These are phyloP conservation scores for Silene conica DNA, from an alignment of 148 eudicot genomes.

Conservation along the genomic window DNA sequence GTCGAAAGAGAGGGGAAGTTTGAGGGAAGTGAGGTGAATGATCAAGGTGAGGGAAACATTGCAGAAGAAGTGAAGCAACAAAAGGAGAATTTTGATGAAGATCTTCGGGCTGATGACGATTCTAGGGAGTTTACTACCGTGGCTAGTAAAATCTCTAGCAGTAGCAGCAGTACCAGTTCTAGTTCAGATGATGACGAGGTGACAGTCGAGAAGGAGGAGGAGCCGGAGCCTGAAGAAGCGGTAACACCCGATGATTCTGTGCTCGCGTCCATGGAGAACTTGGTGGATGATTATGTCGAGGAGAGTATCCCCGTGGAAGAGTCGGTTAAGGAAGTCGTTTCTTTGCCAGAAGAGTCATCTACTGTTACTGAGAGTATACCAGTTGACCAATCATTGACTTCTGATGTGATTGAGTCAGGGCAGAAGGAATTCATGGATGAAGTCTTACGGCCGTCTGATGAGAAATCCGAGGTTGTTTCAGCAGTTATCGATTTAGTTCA, in stretches of 20 bases:
- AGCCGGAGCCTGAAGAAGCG: conserved; percentile 12
- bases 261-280: conserved; percentile 5
- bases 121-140: conserved; percentile 16
- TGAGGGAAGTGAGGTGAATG: conserved; percentile 28
- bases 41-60: conserved; percentile 26
- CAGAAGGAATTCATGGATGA: conserved; percentile 27
- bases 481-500: conserved; percentile 18
- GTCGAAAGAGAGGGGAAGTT: conserved; percentile 34
- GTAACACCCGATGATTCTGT: conserved; percentile 11
- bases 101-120: conserved; percentile 21
- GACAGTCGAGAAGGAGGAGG: conserved; percentile 25
- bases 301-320: conserved; percentile 41
- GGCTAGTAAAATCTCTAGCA: conserved; percentile 20
- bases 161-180: conserved; percentile 21
- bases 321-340: conserved; percentile 39
- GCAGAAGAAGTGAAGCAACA: conserved; percentile 32
- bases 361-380: conserved; percentile 26
- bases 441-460: conserved; percentile 19
- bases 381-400: conserved; percentile 14
- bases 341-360: conserved; percentile 22
- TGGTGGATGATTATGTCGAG: conserved; percentile 8
- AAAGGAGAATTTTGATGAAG: conserved; percentile 8
- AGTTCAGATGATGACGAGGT: conserved; percentile 30
- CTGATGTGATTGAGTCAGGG: conserved; percentile 24
- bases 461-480: conserved; percentile 22